Conservation (phyloP, 2,329 filamentous ascomycete species). For the Amylocarpus encephaloides region DNA sequence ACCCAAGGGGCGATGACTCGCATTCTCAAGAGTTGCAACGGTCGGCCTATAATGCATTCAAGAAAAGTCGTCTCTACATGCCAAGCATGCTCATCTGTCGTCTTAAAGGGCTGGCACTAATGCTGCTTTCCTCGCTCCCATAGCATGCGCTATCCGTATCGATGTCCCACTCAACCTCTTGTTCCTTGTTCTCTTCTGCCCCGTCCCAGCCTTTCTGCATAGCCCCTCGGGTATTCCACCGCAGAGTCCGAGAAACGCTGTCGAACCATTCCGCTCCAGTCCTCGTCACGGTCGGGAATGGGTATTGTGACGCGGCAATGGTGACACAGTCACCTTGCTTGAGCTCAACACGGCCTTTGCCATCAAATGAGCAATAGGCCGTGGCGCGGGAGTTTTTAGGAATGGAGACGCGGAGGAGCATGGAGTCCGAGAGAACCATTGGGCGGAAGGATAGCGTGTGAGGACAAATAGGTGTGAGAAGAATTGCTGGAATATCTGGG, state of each 20-base stretch:
- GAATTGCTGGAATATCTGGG: conserved; percentile 92
- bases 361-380: conserved; percentile 95
- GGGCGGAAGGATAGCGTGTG: conserved; percentile 95
- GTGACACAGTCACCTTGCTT: conserved; percentile 92
- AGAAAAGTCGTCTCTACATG: conserved; percentile 36
- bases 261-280: conserved; percentile 94
- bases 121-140: conserved; percentile 67
- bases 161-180: conserved; percentile 78
- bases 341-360: conserved; percentile 90
- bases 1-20: too few relatives aligned
- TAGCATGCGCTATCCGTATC: conserved; percentile 76
- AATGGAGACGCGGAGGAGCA: conserved; percentile 83
- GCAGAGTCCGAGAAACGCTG: conserved; percentile 81
- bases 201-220: conserved; percentile 78
- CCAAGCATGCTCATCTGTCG: conserved; percentile 69
- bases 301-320: conserved; percentile 91
- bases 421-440: conserved; percentile 94
- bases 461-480: conserved; percentile 94
- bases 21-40: too few relatives aligned
- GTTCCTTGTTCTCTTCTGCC: conserved; percentile 36
- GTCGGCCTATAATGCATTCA: too few relatives aligned
- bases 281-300: conserved; percentile 91
- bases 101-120: conserved; percentile 59
- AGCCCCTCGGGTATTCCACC: conserved; percentile 92
- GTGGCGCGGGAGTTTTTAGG: conserved; percentile 81